Evolutionary conservation across 352 stramenopile species (phyloP).

Genomic region (Phytophthora pseudosyringae): DNA sequence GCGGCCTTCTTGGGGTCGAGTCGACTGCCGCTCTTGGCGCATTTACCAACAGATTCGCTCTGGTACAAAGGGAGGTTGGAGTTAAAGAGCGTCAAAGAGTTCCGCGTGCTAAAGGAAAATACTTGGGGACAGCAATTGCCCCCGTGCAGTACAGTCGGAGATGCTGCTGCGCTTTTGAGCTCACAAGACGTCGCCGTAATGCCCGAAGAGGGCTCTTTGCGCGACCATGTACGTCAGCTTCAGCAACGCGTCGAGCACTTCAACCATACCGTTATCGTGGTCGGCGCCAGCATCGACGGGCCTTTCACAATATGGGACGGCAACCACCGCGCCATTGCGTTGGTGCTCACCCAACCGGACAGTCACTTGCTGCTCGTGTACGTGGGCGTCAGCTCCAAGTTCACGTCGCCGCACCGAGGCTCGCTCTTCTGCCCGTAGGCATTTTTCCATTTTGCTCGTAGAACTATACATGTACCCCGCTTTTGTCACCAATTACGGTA

Average conservation of each 20-base stretch:
- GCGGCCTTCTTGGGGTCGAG: slow-evolving; percentile 37
- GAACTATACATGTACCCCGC: not conserved
- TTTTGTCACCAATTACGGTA: slow-evolving; percentile 2
- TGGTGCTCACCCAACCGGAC: slow-evolving; percentile 21
- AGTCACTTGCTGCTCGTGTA: slow-evolving; percentile 33
- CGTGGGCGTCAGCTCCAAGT: slow-evolving; percentile 33
- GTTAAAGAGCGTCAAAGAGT: slow-evolving; percentile 21
- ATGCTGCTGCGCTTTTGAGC: slow-evolving; percentile 15
- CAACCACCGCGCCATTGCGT: slow-evolving; percentile 43
- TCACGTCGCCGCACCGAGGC: slow-evolving; percentile 24
- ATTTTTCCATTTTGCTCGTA: slow-evolving; percentile 10
- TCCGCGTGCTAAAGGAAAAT: slow-evolving; percentile 44
- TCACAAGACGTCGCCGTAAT: not conserved
- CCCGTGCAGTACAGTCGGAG: slow-evolving; percentile 34
- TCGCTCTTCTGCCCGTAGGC: slow-evolving; percentile 36
- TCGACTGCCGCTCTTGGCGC: slow-evolving; percentile 37
- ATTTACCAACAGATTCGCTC: slow-evolving; percentile 34
- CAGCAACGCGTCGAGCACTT: slow-evolving; percentile 36
- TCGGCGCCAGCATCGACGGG: slow-evolving; percentile 27
- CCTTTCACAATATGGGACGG: slow-evolving; percentile 50
- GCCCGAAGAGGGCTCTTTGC: slow-evolving; percentile 8
- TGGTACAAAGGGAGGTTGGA: slow-evolving; percentile 39
- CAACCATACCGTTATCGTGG: slow-evolving; percentile 38
- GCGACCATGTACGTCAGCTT: slow-evolving; percentile 31
- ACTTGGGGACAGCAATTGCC: slow-evolving; percentile 31